Conservation (phyloP, 2,329 filamentous ascomycete species). For the Cercospora canescens region DNA sequence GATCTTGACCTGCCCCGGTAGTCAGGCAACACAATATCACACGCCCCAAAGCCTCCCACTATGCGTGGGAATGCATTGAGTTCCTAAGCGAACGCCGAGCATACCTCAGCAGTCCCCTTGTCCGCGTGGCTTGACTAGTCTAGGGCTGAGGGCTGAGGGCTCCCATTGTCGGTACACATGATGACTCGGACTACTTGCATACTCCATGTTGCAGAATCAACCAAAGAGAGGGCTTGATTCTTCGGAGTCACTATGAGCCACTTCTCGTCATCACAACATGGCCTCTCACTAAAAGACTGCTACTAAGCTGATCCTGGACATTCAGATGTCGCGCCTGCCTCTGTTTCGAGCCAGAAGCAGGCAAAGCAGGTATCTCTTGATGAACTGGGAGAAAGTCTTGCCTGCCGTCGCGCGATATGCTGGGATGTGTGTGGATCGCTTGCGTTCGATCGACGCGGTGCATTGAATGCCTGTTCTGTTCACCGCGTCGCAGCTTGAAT, state of each 20-base stretch:
- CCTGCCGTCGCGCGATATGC: background rate
- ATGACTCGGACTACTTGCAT: slow-evolving; percentile 1
- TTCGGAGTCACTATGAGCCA: background rate
- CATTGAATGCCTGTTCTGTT: background rate
- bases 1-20: background rate
- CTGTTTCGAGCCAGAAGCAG: background rate
- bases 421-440: background rate
- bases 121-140: background rate
- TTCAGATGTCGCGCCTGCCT: background rate
- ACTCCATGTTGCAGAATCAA: background rate
- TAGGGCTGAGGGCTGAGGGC: background rate
- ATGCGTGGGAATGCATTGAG: background rate
- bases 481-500: background rate
- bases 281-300: background rate
- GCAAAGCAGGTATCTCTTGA: background rate
- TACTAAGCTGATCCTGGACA: background rate
- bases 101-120: background rate
- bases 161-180: background rate
- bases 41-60: background rate
- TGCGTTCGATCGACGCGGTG: background rate
- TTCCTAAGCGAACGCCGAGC: slow-evolving; percentile 7
- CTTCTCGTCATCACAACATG: background rate
- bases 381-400: background rate
- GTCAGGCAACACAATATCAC: slow-evolving; percentile 1
- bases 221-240: background rate